Evolutionary conservation across 2,329 filamentous ascomycete species (phyloP).

Genomic region (Trichoderma sp.): DNA sequence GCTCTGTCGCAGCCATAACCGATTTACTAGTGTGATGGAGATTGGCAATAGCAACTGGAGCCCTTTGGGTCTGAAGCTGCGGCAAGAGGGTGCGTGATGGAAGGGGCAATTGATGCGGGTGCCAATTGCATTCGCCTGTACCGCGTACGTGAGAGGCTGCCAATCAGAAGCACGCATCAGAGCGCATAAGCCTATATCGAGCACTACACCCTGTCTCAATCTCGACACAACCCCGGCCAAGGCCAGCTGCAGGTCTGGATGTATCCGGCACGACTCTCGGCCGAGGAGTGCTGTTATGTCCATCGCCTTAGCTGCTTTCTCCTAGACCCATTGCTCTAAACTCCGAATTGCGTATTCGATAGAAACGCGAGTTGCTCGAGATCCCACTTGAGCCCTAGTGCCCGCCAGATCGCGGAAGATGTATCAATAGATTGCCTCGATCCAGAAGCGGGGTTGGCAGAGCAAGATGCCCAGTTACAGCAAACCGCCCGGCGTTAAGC

Average conservation of each 20-base stretch:
- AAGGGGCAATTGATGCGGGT: slow-evolving; percentile 1
- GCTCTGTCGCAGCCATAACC: background rate
- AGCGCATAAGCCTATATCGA: background rate
- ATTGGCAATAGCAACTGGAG: slow-evolving; percentile 18
- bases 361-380: background rate
- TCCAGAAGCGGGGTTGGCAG: slow-evolving; percentile 6
- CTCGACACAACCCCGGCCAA: background rate
- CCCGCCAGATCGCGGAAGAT: background rate
- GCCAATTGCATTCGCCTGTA: background rate
- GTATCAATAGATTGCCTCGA: background rate
- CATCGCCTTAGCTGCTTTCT: slow-evolving; percentile 12
- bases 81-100: background rate
- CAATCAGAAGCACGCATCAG: background rate
- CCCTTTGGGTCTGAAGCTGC: background rate
- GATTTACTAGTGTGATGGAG: background rate
- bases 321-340: slow-evolving; percentile 3
- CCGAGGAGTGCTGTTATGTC: slow-evolving; percentile 1
- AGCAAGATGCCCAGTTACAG: background rate
- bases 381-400: background rate
- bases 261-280: background rate
- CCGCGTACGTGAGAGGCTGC: background rate
- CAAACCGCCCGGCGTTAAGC: background rate
- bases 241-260: background rate
- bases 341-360: background rate
- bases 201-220: background rate